Percentiles rank a stretch among this genome's conserved stretches.
phyloP scores from a whole-genome alignment of 1,284 basidiomycete species.

The Irpex sp. region DNA sequence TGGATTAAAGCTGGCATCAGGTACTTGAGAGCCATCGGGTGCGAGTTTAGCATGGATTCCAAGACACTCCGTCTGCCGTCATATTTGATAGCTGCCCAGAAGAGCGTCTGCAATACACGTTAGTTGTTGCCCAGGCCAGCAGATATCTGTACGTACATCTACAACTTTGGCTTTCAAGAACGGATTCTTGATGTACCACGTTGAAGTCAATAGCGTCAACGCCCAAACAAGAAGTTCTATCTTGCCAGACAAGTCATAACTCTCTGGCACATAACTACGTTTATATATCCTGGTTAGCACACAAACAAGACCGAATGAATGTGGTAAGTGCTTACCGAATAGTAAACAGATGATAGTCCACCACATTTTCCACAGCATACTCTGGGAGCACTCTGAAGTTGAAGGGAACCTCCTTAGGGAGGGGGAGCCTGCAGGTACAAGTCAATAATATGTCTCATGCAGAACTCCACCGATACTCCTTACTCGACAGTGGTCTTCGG shows the following conservation, averaged over 20 bases:
- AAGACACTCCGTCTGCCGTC: conserved; percentile 78
- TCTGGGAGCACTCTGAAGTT: conserved; percentile 91
- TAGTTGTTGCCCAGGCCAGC: neutral
- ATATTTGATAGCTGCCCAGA: conserved; percentile 78
- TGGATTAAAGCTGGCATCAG: conserved; percentile 91
- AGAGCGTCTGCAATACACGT: conserved; percentile 63
- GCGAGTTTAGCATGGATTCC: conserved; percentile 79
- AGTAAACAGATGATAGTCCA: conserved; percentile 85
- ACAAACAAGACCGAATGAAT: neutral
- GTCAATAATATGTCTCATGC: neutral
- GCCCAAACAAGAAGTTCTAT: conserved; percentile 88
- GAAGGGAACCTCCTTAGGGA: conserved; percentile 83
- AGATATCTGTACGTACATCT: conserved; percentile 51
- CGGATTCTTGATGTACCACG: conserved; percentile 98
- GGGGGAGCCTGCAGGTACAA: conserved; percentile 59
- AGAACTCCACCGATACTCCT: conserved; percentile 26
- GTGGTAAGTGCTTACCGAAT: conserved; percentile 55
- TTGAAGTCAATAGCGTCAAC: conserved; percentile 90
- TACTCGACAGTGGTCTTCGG: conserved; percentile 70
- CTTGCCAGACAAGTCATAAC: conserved; percentile 80
- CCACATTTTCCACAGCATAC: conserved; percentile 92
- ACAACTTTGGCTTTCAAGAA: conserved; percentile 98
- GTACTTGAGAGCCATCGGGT: conserved; percentile 83
- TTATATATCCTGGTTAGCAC: conserved; percentile 10
- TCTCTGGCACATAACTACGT: conserved; percentile 70